Evolutionary conservation across 495 filamentous ascomycete species (phyloP).

Genomic region (Aspergillus kassunensis): DNA sequence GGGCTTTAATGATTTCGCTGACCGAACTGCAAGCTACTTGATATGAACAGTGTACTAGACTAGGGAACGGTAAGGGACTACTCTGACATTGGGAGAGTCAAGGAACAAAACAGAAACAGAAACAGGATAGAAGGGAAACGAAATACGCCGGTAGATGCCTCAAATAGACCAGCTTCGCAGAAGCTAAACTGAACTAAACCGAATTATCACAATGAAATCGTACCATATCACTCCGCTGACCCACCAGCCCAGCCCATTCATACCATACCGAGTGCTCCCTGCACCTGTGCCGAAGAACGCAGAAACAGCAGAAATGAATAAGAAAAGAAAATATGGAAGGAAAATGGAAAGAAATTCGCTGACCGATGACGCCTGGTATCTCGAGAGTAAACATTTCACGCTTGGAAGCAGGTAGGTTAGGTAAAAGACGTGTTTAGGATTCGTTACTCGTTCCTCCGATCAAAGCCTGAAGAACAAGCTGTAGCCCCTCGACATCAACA

Average conservation of each 20-base stretch:
- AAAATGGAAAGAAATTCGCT: not conserved
- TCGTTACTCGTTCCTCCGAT: not conserved
- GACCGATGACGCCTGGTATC: constrained; percentile 7
- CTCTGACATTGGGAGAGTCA: too few relatives aligned
- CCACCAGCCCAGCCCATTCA: not conserved
- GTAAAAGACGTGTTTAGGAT: too few relatives aligned
- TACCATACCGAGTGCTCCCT: not conserved
- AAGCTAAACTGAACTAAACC: not conserved
- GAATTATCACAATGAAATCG: not conserved
- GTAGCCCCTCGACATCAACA: constrained; percentile 7
- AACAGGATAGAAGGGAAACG: not conserved
- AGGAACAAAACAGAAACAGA: too few relatives aligned
- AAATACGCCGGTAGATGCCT: constrained; percentile 5
- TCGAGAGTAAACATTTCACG: not conserved
- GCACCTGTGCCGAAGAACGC: not conserved
- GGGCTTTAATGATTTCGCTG: not conserved
- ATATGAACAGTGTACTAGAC: not conserved
- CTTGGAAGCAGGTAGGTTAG: constrained; percentile 1
- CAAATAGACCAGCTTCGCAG: not conserved
- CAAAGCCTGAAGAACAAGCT: not conserved
- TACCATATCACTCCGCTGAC: not conserved
- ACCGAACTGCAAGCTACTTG: not conserved
- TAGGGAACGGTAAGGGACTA: not conserved
- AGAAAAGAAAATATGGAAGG: not conserved
- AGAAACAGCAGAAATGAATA: not conserved